These are phyloP conservation scores for Gracilaria domingensis DNA, from an alignment of 23 red algal species.

Conservation along the genomic window DNA sequence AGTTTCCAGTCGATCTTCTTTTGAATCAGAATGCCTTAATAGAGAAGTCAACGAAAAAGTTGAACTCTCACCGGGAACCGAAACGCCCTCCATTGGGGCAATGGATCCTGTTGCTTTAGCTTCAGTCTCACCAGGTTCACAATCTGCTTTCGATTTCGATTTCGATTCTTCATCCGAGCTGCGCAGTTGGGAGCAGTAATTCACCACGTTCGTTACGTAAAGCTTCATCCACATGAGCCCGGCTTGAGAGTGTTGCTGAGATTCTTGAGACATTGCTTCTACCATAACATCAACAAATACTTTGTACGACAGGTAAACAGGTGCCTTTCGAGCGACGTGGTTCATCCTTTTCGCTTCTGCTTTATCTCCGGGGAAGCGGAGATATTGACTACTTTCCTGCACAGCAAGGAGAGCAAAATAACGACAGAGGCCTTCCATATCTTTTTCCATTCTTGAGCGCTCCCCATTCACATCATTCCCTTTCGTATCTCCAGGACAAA, in stretches of 20 bases:
- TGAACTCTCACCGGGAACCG: background rate
- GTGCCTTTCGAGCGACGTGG: background rate
- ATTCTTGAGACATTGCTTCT: slow-evolving; percentile 22
- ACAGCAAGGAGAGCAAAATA: slow-evolving; percentile 21
- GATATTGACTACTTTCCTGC: background rate
- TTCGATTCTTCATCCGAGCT: too few species aligned
- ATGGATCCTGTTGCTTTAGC: background rate
- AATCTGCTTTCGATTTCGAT: background rate
- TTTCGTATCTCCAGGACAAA: background rate
- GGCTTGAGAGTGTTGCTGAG: background rate
- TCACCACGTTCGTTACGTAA: background rate
- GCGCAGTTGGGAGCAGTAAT: background rate
- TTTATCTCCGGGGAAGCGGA: background rate
- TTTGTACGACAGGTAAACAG: background rate
- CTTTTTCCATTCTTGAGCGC: background rate
- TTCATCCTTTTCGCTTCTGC: background rate
- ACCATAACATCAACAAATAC: slow-evolving; percentile 15
- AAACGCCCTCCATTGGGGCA: slow-evolving; percentile 1
- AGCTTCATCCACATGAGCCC: slow-evolving; percentile 11
- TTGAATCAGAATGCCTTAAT: background rate
- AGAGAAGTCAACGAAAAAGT: background rate
- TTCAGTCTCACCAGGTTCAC: background rate
- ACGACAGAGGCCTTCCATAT: background rate
- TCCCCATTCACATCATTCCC: background rate
- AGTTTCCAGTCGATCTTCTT: slow-evolving; percentile 5